Base-by-base conservation (phyloP, 2,329 filamentous ascomycete genomes). In the Aspergillus fumigatiaffinis region DNA sequence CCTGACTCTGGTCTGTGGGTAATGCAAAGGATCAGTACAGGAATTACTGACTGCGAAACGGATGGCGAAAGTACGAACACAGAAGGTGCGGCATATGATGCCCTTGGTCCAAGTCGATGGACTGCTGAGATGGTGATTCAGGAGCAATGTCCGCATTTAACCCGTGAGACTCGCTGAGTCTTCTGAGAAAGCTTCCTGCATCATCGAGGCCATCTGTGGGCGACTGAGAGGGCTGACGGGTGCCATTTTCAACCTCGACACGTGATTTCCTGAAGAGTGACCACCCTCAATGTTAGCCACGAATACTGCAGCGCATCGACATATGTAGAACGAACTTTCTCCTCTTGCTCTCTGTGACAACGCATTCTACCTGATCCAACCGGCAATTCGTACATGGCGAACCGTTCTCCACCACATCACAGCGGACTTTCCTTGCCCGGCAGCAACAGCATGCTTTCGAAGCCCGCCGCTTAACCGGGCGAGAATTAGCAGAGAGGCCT, bases 401-500 rank as follows among this genome's bases (percentile, higher is more conserved):
- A 51, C 89, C 88, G 73, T 86, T 84, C 74, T 96, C 91, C 58
- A 94, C 91, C 56, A 96, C 92, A 78, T 97, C 92, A 79, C 92
- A 97, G 56, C 92, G 86, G 46, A 97, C 92, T 74, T 97, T 97
- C 70, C 92, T 87, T 56, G 89, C 87, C 67, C 92, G 85, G 76
- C 92, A 96, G 66, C 89, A 91, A 61, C 91, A 90, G 73, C 92
- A 97, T 20, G 92, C 92, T 66, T 93, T 90, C 9, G 92, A 91
- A n/a, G 92, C 92, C 70, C 92, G 85, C 68, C 92, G 84, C 77
- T 96, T 97, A 53, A 87, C 84, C 54, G 84, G 84, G 57, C 82
- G 79, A 68, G 80, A 73, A 55, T 76, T 74, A 60, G 76, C 76
- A 54, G 82, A 77, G 48, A 87, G 73, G 28, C 83, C 83, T 26